A percentile compares a stretch with the other conserved stretches of the same genome.
Conservation (phyloP, 495 filamentous ascomycete species). For the Astrothelium macrocarpum region DNA sequence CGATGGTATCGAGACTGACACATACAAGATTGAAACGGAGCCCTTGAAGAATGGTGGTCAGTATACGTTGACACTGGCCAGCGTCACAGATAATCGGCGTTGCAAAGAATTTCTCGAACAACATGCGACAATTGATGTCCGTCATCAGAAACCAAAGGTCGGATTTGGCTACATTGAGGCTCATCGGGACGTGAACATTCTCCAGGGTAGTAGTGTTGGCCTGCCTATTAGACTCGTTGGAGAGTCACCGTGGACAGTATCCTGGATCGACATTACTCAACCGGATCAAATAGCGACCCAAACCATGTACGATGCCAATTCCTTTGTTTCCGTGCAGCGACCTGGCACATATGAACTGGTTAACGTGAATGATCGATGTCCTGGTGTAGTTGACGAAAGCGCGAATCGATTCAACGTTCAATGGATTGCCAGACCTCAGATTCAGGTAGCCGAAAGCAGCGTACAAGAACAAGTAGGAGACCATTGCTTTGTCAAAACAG, state of each 20-base stretch:
- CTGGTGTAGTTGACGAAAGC: constrained; percentile 62
- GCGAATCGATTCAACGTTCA: constrained; percentile 66
- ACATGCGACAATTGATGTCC: constrained; percentile 71
- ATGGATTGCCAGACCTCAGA: constrained; percentile 72
- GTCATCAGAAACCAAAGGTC: constrained; percentile 74
- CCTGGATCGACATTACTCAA: constrained; percentile 53
- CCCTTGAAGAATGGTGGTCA: constrained; percentile 70
- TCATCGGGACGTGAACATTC: constrained; percentile 56
- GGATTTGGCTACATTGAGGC: constrained; percentile 75
- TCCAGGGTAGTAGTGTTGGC: constrained; percentile 63
- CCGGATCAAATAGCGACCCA: constrained; percentile 29
- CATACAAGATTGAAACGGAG: constrained; percentile 63
- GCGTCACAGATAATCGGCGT: constrained; percentile 71
- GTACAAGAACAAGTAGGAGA: constrained; percentile 35
- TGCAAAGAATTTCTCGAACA: constrained; percentile 78
- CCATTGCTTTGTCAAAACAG: constrained; percentile 52
- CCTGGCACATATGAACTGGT: constrained; percentile 70
- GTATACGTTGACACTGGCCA: constrained; percentile 72
- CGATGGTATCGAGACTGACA: constrained; percentile 48
- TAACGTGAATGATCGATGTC: constrained; percentile 68
- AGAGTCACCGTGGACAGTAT: constrained; percentile 69
- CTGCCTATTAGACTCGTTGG: constrained; percentile 79
- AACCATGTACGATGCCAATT: constrained; percentile 54
- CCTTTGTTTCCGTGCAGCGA: constrained; percentile 51
- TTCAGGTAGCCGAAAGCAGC: constrained; percentile 55